Evolutionary conservation across 352 stramenopile species (phyloP).

Genomic region (Phytophthora sp.): DNA sequence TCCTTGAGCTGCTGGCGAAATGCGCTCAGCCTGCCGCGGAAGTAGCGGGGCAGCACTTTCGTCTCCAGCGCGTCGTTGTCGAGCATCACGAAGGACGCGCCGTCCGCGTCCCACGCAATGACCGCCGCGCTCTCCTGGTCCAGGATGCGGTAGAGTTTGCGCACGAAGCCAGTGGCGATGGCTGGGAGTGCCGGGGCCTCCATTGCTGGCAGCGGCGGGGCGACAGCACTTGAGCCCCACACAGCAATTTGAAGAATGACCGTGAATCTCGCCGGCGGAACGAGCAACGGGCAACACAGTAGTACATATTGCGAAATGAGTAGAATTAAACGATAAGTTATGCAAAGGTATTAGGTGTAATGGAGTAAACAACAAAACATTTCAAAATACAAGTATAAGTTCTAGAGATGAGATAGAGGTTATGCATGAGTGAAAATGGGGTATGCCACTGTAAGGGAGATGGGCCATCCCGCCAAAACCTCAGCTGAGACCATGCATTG

Average conservation of each 20-base stretch:
- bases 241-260: slow-evolving; percentile 37
- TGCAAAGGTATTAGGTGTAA: no score
- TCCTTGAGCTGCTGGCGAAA: slow-evolving; percentile 77
- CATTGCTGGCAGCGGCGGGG: background rate
- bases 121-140: slow-evolving; percentile 58
- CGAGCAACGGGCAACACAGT: no score
- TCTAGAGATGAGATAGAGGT: no score
- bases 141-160: slow-evolving; percentile 80
- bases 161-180: slow-evolving; percentile 75
- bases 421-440: no score
- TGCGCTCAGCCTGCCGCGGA: slow-evolving; percentile 59
- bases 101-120: slow-evolving; percentile 64
- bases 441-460: no score
- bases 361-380: no score
- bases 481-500: no score
- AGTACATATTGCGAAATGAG: no score
- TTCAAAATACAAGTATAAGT: no score
- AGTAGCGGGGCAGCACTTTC: slow-evolving; percentile 68
- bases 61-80: slow-evolving; percentile 56
- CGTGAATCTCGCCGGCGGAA: background rate
- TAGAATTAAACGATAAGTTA: no score
- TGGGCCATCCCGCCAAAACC: no score
- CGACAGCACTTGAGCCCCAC: slow-evolving; percentile 1
- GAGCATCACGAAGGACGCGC: slow-evolving; percentile 58
- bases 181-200: slow-evolving; percentile 19